A percentile compares a stretch with the other conserved stretches of the same genome.
Evolutionary conservation across 2,329 filamentous ascomycete genomes (phyloP).

Genomic region (Diaporthe nobilis): DNA sequence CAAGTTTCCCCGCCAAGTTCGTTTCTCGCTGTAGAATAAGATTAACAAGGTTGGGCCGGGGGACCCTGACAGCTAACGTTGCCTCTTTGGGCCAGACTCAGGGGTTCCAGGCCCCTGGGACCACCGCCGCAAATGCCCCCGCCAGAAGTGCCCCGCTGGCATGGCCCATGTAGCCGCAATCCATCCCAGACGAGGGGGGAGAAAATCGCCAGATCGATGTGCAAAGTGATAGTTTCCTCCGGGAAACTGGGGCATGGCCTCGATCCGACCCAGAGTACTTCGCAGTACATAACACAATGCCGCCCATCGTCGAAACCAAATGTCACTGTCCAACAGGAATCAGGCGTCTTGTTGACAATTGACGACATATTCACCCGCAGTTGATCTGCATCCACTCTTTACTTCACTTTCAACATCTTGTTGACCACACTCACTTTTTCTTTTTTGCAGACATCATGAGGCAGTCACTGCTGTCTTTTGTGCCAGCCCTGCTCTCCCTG

Average conservation of each 20-base stretch:
- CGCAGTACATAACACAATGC: not conserved
- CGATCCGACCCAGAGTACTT: not conserved
- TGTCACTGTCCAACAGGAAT: not conserved
- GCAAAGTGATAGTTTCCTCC: not conserved
- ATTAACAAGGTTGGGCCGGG: constrained; percentile 28
- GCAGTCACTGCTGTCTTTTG: constrained; percentile 25
- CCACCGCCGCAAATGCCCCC: constrained; percentile 5
- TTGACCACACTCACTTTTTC: constrained; percentile 37
- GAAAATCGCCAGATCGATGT: constrained; percentile 33
- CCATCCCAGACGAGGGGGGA: constrained; percentile 25
- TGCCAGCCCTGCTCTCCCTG: constrained; percentile 38
- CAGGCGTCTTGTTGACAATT: constrained; percentile 17
- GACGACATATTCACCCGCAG: constrained; percentile 33
- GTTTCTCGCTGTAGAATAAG: not conserved
- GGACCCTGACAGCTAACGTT: constrained; percentile 12
- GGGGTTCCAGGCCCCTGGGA: constrained; percentile 34
- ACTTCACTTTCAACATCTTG: constrained; percentile 32
- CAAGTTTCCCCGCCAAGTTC: constrained; percentile 32
- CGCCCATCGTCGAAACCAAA: not conserved
- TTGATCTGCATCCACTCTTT: constrained; percentile 43
- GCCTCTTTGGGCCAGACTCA: constrained; percentile 24
- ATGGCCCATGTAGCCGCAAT: constrained; percentile 33
- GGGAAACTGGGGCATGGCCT: not conserved
- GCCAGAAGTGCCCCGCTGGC: constrained; percentile 6
- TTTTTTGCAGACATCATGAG: constrained; percentile 28